Conservation (phyloP, 768 basidiomycete species). For the Hypholoma fasciculare region DNA sequence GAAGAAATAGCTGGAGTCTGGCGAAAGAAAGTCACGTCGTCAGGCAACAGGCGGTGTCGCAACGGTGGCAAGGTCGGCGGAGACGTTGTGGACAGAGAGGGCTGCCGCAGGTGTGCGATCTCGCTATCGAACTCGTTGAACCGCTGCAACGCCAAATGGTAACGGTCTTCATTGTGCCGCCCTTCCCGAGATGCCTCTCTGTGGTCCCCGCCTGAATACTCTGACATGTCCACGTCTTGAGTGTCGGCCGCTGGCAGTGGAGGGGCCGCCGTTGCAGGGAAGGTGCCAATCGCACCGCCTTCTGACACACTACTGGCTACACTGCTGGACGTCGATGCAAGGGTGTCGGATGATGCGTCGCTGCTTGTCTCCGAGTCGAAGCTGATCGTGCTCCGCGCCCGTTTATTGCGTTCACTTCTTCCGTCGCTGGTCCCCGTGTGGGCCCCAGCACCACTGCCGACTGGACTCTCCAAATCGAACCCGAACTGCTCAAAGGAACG, state of each 20-base stretch:
- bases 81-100: not conserved
- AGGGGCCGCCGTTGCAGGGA: slow-evolving; percentile 27
- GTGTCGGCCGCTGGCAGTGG: slow-evolving; percentile 44
- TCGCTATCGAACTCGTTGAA: slow-evolving; percentile 56
- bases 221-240: slow-evolving; percentile 54
- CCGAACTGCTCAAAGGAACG: slow-evolving; percentile 61
- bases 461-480: slow-evolving; percentile 53
- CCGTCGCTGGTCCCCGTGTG: not conserved
- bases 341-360: slow-evolving; percentile 35
- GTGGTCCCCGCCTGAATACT: slow-evolving; percentile 29
- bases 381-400: slow-evolving; percentile 55
- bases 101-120: slow-evolving; percentile 45
- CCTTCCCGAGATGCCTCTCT: not conserved
- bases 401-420: slow-evolving; percentile 52
- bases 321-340: slow-evolving; percentile 29
- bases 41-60: slow-evolving; percentile 29
- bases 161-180: slow-evolving; percentile 20
- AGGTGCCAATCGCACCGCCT: slow-evolving; percentile 1
- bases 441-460: slow-evolving; percentile 15
- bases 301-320: slow-evolving; percentile 3
- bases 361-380: slow-evolving; percentile 33
- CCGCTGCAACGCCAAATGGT: slow-evolving; percentile 47
- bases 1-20: not conserved
- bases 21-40: slow-evolving; percentile 1
- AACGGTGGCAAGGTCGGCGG: slow-evolving; percentile 1